Conservation (phyloP, 2,329 filamentous ascomycete species). For the Botrytis sinoallii region DNA sequence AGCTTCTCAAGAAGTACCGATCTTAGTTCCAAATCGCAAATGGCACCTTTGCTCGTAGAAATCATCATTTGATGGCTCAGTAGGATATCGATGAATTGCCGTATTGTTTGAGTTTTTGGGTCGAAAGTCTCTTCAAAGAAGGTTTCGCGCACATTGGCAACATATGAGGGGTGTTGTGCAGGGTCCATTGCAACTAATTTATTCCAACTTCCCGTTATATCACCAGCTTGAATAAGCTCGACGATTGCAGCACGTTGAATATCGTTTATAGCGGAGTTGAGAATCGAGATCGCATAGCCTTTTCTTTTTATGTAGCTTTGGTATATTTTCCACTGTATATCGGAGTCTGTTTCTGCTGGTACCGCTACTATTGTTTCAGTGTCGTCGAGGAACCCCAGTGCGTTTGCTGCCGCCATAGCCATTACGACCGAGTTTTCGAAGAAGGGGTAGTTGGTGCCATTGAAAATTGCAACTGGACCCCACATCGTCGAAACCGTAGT, state of each 20-base stretch:
- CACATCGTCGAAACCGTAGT: neutral
- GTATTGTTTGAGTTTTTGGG: neutral
- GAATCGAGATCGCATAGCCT: neutral
- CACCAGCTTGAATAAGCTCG: neutral
- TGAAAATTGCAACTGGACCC: neutral
- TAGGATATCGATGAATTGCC: neutral
- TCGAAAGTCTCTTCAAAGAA: neutral
- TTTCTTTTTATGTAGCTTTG: neutral
- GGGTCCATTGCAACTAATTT: neutral
- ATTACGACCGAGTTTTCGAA: neutral
- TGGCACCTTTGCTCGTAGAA: neutral
- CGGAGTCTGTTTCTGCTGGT: neutral
- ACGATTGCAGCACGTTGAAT: neutral
- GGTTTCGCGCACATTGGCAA: neutral
- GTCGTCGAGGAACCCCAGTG: neutral
- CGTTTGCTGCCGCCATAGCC: neutral
- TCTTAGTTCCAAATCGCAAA: neutral
- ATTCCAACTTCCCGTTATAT: neutral
- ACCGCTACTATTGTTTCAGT: neutral
- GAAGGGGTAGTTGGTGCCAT: neutral
- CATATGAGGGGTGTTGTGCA: neutral
- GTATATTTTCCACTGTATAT: neutral
- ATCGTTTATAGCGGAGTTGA: neutral
- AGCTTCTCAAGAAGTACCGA: neutral
- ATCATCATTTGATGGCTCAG: neutral